Base-by-base conservation (phyloP, 2,329 filamentous ascomycete genomes). In the Diplocarpon rosae region DNA sequence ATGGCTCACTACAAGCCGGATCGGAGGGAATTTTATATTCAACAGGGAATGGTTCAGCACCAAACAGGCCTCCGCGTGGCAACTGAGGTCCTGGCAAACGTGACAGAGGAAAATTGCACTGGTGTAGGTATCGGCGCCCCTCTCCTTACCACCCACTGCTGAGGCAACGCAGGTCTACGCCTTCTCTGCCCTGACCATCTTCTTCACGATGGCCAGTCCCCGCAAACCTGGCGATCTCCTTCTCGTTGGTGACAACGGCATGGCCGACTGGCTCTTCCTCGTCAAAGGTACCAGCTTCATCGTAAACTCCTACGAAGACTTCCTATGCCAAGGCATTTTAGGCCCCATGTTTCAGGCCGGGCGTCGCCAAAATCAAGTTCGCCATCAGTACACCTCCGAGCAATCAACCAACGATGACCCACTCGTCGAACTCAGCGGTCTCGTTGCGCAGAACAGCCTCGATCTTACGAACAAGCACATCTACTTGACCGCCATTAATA, bases 1-100 rank as follows among this genome's bases (percentile, higher is more conserved):
- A 59, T 75, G 2, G 66, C 70, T 1, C 61, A 63, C 32, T 63
- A 63, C 33, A 61, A 61, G 7, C 65, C 63, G 0, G 60, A 64
- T 6, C 60, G 56, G 41, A 59, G 58, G 15, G 61, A 64, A n/a
- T 59, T 54, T 30, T 72, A 69, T 44, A 53, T 67, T 12, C 52
- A 61, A 12, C 61, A 64, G 41, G 66, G 64, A 2, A 55, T 61
- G 39, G 40, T 55, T 16, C 65, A 67, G 32, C 62, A 69, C 33
- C 59, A 62, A 38, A 54, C 36, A 29, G 58, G 55, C 16, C 48
- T 61, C 2, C 44, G 47, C n/a, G 43, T 59, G 27, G 63, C 62
- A 1, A 54, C 62, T 0, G 53, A 62, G 3, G 47, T 64, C 5
- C 53, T 69, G 24, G 51, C 59, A n/a, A 46, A 57, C 24, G 44